Evolutionary conservation across 2,329 filamentous ascomycete genomes (phyloP).

Genomic region (Xylaria sp.): DNA sequence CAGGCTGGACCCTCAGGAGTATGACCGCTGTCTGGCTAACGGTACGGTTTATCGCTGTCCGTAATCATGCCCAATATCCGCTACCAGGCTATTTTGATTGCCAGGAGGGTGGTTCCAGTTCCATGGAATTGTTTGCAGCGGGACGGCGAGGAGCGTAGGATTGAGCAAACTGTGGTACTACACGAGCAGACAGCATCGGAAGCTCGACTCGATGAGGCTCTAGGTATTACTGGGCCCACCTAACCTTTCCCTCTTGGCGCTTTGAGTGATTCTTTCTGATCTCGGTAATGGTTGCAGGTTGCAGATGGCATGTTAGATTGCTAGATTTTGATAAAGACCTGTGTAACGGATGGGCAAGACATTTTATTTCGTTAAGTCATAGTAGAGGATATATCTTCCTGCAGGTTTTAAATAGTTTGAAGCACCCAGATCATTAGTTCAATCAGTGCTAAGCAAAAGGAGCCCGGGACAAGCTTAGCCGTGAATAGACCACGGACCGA

Average conservation of each 20-base stretch:
- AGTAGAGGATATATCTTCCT: background rate
- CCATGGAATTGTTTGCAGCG: too few species aligned
- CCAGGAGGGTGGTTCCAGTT: background rate
- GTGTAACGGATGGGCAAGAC: background rate
- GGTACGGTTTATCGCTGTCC: too few species aligned
- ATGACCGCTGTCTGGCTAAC: background rate
- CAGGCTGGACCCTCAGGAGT: background rate
- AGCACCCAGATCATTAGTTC: background rate
- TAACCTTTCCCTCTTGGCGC: background rate
- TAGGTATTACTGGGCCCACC: background rate
- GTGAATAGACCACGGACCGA: background rate
- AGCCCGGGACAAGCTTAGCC: too few species aligned
- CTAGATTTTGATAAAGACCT: background rate
- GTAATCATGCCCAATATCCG: too few species aligned
- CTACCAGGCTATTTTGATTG: too few species aligned
- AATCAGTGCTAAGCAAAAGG: too few species aligned
- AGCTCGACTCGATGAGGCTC: background rate
- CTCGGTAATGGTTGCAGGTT: background rate
- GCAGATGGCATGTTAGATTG: background rate
- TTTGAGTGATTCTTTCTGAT: background rate
- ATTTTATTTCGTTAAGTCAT: background rate
- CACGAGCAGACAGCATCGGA: background rate
- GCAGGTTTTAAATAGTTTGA: background rate
- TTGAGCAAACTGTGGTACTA: too few species aligned
- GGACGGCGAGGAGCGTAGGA: too few species aligned